A percentile compares a stretch with the other conserved stretches of the same genome.
Conservation (phyloP, 371 early-diverging fungal species). For the Mucor racemosus region DNA sequence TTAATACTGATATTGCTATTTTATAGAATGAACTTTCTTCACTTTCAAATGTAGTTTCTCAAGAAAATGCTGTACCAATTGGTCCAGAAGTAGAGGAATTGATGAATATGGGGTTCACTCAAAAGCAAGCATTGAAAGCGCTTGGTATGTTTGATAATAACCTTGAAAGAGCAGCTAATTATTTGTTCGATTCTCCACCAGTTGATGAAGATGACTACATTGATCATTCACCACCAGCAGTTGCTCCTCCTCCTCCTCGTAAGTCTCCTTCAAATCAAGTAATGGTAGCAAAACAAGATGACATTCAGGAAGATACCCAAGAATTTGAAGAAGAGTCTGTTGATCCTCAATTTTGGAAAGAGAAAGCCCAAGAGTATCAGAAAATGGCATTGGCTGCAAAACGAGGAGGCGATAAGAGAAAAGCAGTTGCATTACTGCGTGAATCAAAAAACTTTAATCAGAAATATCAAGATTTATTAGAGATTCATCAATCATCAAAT, state of each 20-base stretch:
- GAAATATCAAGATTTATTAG: slow-evolving; percentile 25
- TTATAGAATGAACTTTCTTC: slow-evolving; percentile 36
- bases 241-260: not conserved
- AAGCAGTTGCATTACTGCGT: slow-evolving; percentile 41
- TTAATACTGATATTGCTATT: not conserved
- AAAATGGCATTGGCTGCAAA: slow-evolving; percentile 48
- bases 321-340: slow-evolving; percentile 17
- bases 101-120: slow-evolving; percentile 41
- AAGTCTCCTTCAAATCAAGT: not conserved
- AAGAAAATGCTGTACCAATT: not conserved
- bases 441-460: slow-evolving; percentile 40
- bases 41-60: slow-evolving; percentile 8
- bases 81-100: slow-evolving; percentile 13
- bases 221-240: not conserved
- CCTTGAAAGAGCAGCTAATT: slow-evolving; percentile 42
- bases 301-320: not conserved
- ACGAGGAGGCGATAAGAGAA: slow-evolving; percentile 47
- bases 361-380: slow-evolving; percentile 40
- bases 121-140: slow-evolving; percentile 33
- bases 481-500: not conserved
- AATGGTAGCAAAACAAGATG: not conserved
- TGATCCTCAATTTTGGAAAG: slow-evolving; percentile 28
- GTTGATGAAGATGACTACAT: not conserved
- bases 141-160: slow-evolving; percentile 35
- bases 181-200: slow-evolving; percentile 34